Evolutionary conservation across 192 early-diverging fungal species (phyloP), one percentile per base, ranked within the genome.

Genomic region (Coemansia sp.): DNA sequence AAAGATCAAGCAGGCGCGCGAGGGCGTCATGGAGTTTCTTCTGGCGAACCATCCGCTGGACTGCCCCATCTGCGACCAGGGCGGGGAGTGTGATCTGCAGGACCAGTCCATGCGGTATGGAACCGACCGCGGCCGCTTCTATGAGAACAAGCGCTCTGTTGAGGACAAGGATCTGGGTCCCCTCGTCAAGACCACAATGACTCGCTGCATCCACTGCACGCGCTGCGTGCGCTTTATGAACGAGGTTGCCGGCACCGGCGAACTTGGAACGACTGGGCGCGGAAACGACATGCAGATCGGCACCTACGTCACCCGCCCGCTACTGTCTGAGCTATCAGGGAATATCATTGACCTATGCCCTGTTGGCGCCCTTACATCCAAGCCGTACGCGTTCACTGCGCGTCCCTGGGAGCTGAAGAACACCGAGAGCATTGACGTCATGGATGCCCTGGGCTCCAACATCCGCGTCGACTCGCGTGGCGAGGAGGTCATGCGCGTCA

Each of bases 281-380:
- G 97, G 97, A 68, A 96, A 95, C 73, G 92, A 95, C 71, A 94
- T 97, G 92, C 94, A 98, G 83, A 97, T 98, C 67, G 91, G 94
- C 64, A 98, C 95, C 9, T 98, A 98, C 64, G 88, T 98, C 55
- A 89, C 88, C 61, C 88, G 89, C 69, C 87, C 92, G 56, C 82
- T 98, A 57, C 78, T 76, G 53, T 92, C 95, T 27, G 97, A 98
- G 81, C 91, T 98, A 88, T 96, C 94, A 34, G 95, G 93, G 50
- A 98, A 98, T 75, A 84, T 98, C 62, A 92, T 97, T 74, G 97
- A 98, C 74, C 85, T 98, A 55, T 98, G 97, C 72, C 97, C 97
- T 22, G 97, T 98, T 41, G 97, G 97, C 48, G 97, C 97, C 19
- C 83, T 98, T 65, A 97, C 95, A 37, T 89, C 93, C 60, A 97